Evolutionary conservation across 2,329 filamentous ascomycete genomes (phyloP).

Genomic region (Aspergillus sp.): DNA sequence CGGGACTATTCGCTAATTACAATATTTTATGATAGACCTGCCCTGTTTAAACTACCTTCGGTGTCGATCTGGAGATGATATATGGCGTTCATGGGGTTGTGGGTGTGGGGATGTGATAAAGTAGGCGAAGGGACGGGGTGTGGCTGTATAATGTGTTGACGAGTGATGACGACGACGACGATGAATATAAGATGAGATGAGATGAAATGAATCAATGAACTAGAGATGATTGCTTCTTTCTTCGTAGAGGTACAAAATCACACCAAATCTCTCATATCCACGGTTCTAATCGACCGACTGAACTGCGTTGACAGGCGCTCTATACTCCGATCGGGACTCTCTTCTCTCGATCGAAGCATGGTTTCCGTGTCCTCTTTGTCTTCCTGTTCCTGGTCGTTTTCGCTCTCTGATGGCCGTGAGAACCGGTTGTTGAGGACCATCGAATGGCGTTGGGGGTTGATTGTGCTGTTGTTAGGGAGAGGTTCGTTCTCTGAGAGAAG

Average conservation of each 20-base stretch:
- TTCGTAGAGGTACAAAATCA: not conserved
- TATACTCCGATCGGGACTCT: slow-evolving; percentile 4
- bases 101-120: not conserved
- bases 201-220: not conserved
- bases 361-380: slow-evolving; percentile 9
- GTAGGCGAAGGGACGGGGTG: too few species aligned
- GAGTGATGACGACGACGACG: not conserved
- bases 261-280: slow-evolving; percentile 14
- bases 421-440: slow-evolving; percentile 41
- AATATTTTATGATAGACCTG: slow-evolving; percentile 19
- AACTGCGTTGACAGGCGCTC: not conserved
- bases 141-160: not conserved
- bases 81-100: not conserved
- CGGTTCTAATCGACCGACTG: slow-evolving; percentile 3
- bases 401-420: slow-evolving; percentile 21
- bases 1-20: not conserved
- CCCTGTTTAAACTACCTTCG: slow-evolving; percentile 18
- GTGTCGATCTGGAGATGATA: not conserved
- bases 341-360: slow-evolving; percentile 18
- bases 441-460: slow-evolving; percentile 29
- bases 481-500: slow-evolving; percentile 39
- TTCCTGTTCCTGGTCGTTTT: slow-evolving; percentile 11
- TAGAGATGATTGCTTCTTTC: not conserved
- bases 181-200: not conserved
- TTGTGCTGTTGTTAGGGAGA: slow-evolving; percentile 37